Evolutionary conservation across 2,329 filamentous ascomycete species (phyloP).

Genomic region (Scytalidium sp.): DNA sequence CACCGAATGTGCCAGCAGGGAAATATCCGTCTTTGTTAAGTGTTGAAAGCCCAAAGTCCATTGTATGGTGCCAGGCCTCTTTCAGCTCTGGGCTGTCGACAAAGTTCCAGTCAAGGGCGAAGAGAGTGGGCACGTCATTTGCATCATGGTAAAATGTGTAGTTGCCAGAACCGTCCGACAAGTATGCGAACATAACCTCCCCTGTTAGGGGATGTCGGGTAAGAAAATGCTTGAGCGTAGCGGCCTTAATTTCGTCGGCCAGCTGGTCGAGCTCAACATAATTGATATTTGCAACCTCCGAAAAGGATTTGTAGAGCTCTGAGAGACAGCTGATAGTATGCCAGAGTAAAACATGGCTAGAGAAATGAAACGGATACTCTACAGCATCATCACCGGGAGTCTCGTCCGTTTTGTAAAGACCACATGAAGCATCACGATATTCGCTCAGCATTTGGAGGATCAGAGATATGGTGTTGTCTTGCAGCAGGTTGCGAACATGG

Average conservation of each 20-base stretch:
- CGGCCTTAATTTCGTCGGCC: background rate
- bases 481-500: constrained; percentile 6
- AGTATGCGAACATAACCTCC: constrained; percentile 13
- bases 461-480: constrained; percentile 2
- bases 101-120: constrained; percentile 14
- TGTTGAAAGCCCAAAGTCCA: constrained; percentile 15
- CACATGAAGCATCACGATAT: constrained; percentile 2
- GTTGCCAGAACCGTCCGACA: background rate
- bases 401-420: constrained; percentile 15
- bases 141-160: constrained; percentile 16
- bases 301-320: background rate
- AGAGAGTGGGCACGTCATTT: constrained; percentile 19
- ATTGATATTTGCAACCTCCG: background rate
- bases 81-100: background rate
- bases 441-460: constrained; percentile 9
- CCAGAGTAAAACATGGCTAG: constrained; percentile 18
- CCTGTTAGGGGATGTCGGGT: background rate
- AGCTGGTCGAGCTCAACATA: background rate
- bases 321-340: constrained; percentile 11
- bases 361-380: constrained; percentile 14
- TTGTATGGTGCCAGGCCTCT: constrained; percentile 12
- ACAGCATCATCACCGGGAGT: constrained; percentile 16
- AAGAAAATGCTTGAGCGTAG: background rate
- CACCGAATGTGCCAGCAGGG: constrained; percentile 9
- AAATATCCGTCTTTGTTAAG: constrained; percentile 8